phyloP scores from a whole-genome alignment of 345 rosid species.

The Odontarrhena argentea region DNA sequence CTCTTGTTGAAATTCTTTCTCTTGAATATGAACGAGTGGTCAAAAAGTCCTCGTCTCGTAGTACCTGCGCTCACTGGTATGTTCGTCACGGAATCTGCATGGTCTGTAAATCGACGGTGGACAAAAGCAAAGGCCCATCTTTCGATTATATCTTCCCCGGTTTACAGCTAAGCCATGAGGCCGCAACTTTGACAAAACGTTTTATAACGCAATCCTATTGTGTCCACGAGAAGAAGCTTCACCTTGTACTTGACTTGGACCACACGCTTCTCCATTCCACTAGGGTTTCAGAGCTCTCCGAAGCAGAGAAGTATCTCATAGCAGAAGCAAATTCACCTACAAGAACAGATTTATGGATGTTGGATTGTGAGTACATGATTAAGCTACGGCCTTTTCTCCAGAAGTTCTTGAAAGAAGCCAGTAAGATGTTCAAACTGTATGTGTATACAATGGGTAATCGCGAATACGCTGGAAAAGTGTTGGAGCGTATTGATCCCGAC shows the following conservation, averaged over 20 bases:
- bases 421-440: background rate
- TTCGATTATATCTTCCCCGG: conserved; percentile 2
- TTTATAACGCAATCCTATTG: background rate
- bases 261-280: conserved; percentile 9
- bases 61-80: background rate
- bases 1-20: background rate
- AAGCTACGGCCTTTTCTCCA: conserved; percentile 10
- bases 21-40: background rate
- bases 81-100: conserved; percentile 11
- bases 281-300: background rate
- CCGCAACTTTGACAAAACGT: background rate
- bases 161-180: conserved; percentile 12
- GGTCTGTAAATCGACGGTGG: background rate
- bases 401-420: background rate
- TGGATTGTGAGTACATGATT: background rate
- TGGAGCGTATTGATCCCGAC: conserved; percentile 5
- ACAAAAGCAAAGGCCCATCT: conserved; percentile 7
- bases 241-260: conserved; percentile 19
- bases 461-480: background rate
- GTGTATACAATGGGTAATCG: conserved; percentile 6
- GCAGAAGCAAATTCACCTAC: background rate
- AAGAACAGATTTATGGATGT: background rate
- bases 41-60: background rate
- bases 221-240: conserved; percentile 16
- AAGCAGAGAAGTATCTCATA: conserved; percentile 1